Base-by-base conservation (phyloP, 2,329 filamentous ascomycete genomes). In the Fusarium dimerum region DNA sequence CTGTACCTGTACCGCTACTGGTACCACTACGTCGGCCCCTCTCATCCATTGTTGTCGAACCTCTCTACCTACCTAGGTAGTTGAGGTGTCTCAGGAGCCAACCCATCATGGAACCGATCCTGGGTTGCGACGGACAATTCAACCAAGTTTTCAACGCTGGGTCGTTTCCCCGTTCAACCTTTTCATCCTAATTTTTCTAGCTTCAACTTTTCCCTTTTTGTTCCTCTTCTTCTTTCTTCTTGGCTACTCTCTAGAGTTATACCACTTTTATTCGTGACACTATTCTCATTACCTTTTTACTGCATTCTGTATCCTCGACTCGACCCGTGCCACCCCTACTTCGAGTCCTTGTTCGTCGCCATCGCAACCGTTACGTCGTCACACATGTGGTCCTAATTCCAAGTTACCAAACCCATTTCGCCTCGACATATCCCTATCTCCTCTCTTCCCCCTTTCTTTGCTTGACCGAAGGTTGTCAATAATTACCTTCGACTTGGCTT, bases 361-460 rank as follows among this genome's bases (percentile, higher is more conserved):
- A 49, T 54, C 62, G 50, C 58, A 63, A 58, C 52, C 55, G 39
- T 45, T 45, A 48, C 38, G 38, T 44, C 46, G 50, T 59, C 52
- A 50, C 61, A 63, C 62, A 64, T 64, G 62, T 62, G 57, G 60
- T 61, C 60, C 46, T 63, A 54, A 65, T 45, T 50, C 43, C 41
- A 43, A 50, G 20, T 26, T 26, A 26, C 20, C 20, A 26, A 26
- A 26, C 20, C 20, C 20, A 50, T 46, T 60, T 44, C 56, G 29
- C 41, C 36, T 52, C 57, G 47, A 55, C 40, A 34, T 40, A 46
- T 36, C 45, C 42, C 47, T 40, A 43, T 39, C 36, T 41, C 38
- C 16, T 41, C 44, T 34, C 32, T 47, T 48, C 50, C 8, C 44
- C 34, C 43, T 39, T 42, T 42, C 40, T 12, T 41, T 32, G 15